Evolutionary conservation across 2,329 filamentous ascomycete genomes (phyloP), one percentile per base, ranked within the genome.

Genomic region (Diaporthe vexans): DNA sequence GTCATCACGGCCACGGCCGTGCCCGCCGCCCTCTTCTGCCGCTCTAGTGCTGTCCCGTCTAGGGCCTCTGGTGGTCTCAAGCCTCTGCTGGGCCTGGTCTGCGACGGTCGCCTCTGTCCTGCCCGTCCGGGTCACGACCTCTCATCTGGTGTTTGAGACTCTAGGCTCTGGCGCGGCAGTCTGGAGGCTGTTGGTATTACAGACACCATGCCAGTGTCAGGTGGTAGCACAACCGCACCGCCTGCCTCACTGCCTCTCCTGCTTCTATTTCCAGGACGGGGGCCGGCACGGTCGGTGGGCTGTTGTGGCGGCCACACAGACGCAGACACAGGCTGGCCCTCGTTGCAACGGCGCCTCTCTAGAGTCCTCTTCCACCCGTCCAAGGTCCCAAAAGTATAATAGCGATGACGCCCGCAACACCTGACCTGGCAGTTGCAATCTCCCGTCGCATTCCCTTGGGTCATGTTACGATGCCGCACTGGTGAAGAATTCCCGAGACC

Each of bases 1-100:
- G 58, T 61, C 51, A 72, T 72, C 70, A 72, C 70, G 70, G 70
- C 37, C 56, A 72, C 70, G 70, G 70, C 70, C 70, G 70, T 72
- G 70, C 57, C 57, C 70, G 70, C 56, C 57, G 56, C 70, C 48
- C 57, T 61, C 51, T 21, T 17, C n/a, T 61, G 26, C 57, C 48
- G 48, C 46, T 19, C 54, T 46, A 43, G 59, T 37, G n/a, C 24
- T 37, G 1, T 24, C 4, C 29, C 29, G 29, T 4, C 4, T 33
- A 33, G 40, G 63, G 26, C 48, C 63, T 40, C 33, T 68, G 63
- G 48, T 68, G 63, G 48, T 52, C 63, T 52, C 46, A 52, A 35
- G 63, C 63, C 59, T 65, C 15, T 56, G 52, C 37, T 37, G 11
- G 37, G 26, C 33, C 54, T 57, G 54, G 26, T 65, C 26, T 33